Evolutionary conservation across 2,329 filamentous ascomycete genomes (phyloP), one percentile per base, ranked within the genome.

Genomic region (Penicillium verrucosum): DNA sequence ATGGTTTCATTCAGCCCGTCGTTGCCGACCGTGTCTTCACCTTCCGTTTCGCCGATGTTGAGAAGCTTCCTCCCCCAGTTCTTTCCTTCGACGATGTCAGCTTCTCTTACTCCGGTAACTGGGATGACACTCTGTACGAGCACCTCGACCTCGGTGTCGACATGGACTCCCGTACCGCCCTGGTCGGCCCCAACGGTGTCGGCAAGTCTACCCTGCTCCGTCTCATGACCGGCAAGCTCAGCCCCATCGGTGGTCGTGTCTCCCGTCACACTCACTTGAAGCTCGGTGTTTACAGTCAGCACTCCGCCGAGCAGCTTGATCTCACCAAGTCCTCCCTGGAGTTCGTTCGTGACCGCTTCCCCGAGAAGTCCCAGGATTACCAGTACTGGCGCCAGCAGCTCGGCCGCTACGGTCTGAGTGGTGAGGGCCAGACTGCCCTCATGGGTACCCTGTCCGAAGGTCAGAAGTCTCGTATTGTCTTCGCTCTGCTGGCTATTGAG

Each of bases 361-460:
- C 82, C 42, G 82, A 87, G 63, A 90, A 93, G 80, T 92, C 87
- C 52, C 94, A 99, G 76, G 94, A 99, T 75, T 96, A 96, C 82
- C 94, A 99, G 81, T 99, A 94, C 86, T 99, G 94, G 94, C 87
- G 94, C 73, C 93, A 97, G 79, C 92, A 96, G 81, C 89, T 99
- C 37, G 94, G 94, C 70, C 85, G 88, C 65, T 99, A 99, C 76
- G 95, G 95, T 75, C 85, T 99, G 63, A 89, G 86, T 57, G 95
- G 95, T 75, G 92, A 97, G 62, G 82, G 91, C 32, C 95, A 99
- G 82, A 99, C 94, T 47, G 91, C 94, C 46, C 84, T 97, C 73
- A 99, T 99, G 88, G 95, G 94, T 61, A 99, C 94, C 16, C 82
- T 99, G 66, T 97, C 94, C 61, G 94, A 99, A 75, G 94, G 94